Base-by-base conservation (phyloP, 139 green algal species). In the Chlorella vulgaris region DNA sequence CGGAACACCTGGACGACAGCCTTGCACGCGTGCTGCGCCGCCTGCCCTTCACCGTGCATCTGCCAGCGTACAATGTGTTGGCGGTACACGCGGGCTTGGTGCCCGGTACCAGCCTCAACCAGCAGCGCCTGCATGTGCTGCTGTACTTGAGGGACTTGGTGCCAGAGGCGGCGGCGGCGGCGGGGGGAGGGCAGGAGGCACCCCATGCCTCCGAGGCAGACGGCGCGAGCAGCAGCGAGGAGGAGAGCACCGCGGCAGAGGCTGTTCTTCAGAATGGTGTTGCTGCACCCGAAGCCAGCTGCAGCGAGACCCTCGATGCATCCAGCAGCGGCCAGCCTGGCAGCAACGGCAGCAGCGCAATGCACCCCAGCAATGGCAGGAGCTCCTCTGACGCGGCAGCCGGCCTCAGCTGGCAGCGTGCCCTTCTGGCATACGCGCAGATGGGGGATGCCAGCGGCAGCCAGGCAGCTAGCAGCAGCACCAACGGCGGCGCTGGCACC, bases 51-150 rank as follows among this genome's bases (percentile, higher is more conserved):
- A 53, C 74, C n/a, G 31, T 86, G n/a, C 67, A 36, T 61, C 50
- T 87, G 50, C 76, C 76, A 1, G 15, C 43, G 19, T 58, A 73
- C 21, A 29, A 36, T 24, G 33, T 81, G 15, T 8, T 80, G 39
- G 86, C 86, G 43, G 84, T 91, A 38, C 88, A 91, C 47, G 87
- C 83, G 5, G 88, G 87, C 2, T 13, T 92, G 62, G 39, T 92
- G 22, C 88, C 88, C 2, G 87, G 84, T 21, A 24, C 77, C 10
- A 69, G 76, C 2, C 53, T 94, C 47, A 31, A 81, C n/a, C n/a
- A 78, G 22, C 90, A 95, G 82, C 36, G 84, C 39, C 81, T 89
- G 50, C 35, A 8, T 6, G 66, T 83, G 33, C 69, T 93, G 66
- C 36, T 80, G 21, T 89, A 76, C 26, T 85, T 93, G 71, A 65